Base-by-base conservation (phyloP, 306 rosid genomes). In the Medicago ruthenica region DNA sequence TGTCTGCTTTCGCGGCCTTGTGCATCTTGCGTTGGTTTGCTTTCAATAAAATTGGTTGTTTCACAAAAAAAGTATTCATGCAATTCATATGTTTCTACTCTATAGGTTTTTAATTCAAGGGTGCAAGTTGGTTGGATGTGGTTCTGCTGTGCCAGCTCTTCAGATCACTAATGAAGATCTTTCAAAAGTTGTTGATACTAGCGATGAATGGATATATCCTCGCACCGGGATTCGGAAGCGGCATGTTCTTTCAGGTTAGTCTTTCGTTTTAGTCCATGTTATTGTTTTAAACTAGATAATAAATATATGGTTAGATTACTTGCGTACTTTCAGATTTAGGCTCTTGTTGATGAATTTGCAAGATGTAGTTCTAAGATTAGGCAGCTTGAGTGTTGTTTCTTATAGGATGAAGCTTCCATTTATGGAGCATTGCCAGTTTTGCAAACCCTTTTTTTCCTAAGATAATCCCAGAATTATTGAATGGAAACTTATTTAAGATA, bases 71-170 rank as follows among this genome's bases (percentile, higher is more conserved):
- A n/a, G 39, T 61, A 45, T 71, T 72, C 48, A 65, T 64, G 18
- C 64, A 78, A 62, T 73, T 21, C 72, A 53, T 63, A 58, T 44
- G 22, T 75, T 68, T 51, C 59, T 82, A 89, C 61, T 80, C 70
- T 50, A 68, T 89, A 95, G 98, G 93, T 82, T 89, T 69, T 89
- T 85, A 76, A 89, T 85, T 77, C 70, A 78, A 82, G 99, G 99
- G 70, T 95, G 99, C 90, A 95, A 95, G 84, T 87, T 95, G 82
- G 87, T 90, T 67, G 99, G 99, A 77, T 92, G 96, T 71, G 98
- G 99, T 61, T 95, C 99, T 44, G 97, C 98, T 14, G 90, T 89
- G 24, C 99, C 99, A 22, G 17, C 85, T 54, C 92, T 92, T 81
- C 82, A 89, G 78, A 76, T 95, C 87, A 89, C 99, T n/a, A 95